Percentiles rank a stretch among this genome's conserved stretches.
Evolutionary conservation across 192 early-diverging fungal species (phyloP).

Genomic region (Thoreauomyces humboldtii): DNA sequence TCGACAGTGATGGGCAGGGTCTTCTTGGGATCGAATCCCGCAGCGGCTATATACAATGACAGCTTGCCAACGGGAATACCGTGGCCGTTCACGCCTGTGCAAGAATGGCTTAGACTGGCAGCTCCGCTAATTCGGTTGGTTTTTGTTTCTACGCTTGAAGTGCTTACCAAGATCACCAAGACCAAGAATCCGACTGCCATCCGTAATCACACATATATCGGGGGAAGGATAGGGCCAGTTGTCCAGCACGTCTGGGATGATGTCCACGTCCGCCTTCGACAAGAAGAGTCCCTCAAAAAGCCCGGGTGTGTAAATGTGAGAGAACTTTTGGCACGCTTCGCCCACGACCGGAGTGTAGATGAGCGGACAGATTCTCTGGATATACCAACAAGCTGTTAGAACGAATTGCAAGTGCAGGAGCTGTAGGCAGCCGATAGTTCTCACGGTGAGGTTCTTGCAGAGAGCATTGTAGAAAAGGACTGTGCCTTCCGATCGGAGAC

Average conservation of each 20-base stretch:
- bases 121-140: too few species aligned
- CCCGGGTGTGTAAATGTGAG: constrained; percentile 61
- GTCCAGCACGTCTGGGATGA: constrained; percentile 72
- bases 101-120: too few species aligned
- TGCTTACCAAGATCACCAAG: constrained; percentile 66
- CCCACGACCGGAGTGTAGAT: constrained; percentile 52
- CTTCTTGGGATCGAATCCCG: constrained; percentile 77
- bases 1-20: constrained; percentile 92
- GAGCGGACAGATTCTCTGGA: constrained; percentile 36
- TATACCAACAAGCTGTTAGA: constrained; percentile 47
- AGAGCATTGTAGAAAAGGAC: constrained; percentile 83
- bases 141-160: not conserved
- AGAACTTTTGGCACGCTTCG: constrained; percentile 83
- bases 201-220: constrained; percentile 91
- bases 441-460: constrained; percentile 55
- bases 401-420: too few species aligned
- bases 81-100: constrained; percentile 80
- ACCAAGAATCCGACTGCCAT: constrained; percentile 91
- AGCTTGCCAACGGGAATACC: constrained; percentile 95
- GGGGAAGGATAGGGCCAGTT: constrained; percentile 72
- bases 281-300: constrained; percentile 89
- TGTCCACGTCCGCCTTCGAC: constrained; percentile 68
- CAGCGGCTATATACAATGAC: constrained; percentile 69
- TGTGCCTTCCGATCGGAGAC: constrained; percentile 75
- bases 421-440: too few species aligned